Percentiles rank a stretch among this genome's conserved stretches.
Evolutionary conservation across 139 green algal genomes (phyloP).

Genomic region (Zygnema circumcarinatum): DNA sequence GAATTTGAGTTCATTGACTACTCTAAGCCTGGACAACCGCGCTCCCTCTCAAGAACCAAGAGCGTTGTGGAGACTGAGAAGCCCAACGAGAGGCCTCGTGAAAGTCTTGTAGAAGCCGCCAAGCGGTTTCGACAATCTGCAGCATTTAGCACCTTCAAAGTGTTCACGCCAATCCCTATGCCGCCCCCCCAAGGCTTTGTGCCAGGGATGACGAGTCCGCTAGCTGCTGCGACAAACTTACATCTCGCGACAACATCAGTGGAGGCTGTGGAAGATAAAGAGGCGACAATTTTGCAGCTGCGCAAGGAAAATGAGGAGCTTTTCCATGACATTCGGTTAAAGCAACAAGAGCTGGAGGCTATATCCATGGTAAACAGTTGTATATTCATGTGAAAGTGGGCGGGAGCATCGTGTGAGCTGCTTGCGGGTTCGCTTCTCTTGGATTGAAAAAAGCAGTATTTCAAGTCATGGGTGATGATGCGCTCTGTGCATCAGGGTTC

Average conservation of each 20-base stretch:
- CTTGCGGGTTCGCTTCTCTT: too few species aligned
- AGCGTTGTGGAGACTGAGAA: too few species aligned
- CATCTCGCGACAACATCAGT: background rate
- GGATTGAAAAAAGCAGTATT: background rate
- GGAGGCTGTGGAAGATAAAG: background rate
- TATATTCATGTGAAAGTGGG: too few species aligned
- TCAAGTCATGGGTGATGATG: background rate
- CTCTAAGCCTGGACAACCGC: too few species aligned
- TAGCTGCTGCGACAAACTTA: background rate
- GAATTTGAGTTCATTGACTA: background rate
- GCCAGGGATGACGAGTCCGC: background rate
- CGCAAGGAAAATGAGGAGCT: conserved; percentile 12
- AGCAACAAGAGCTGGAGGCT: conserved; percentile 9
- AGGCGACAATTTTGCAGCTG: background rate
- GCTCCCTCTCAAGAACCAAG: too few species aligned
- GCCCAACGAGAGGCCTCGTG: too few species aligned
- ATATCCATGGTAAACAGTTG: background rate
- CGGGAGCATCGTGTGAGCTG: too few species aligned
- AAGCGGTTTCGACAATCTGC: background rate
- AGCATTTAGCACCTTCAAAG: background rate
- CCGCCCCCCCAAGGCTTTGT: background rate
- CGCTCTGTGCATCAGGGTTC: background rate
- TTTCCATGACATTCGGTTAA: conserved; percentile 2
- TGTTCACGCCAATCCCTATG: background rate
- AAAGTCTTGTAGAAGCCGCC: background rate